A percentile compares a stretch with the other conserved stretches of the same genome.
Evolutionary conservation across 2,329 filamentous ascomycete genomes (phyloP).

Genomic region (Kalmusia sp.): DNA sequence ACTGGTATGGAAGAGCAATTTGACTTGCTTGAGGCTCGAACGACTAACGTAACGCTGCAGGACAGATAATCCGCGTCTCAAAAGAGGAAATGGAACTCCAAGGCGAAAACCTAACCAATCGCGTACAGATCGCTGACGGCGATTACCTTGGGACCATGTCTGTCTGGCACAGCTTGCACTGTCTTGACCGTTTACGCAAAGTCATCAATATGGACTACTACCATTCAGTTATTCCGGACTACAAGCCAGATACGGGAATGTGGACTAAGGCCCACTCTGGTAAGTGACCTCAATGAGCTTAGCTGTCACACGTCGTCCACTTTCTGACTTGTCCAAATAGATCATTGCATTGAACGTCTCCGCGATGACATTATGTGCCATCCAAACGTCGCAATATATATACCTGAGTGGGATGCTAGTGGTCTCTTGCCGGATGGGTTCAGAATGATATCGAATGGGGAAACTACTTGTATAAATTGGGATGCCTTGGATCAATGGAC

Average conservation of each 20-base stretch:
- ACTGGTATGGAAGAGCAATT: slow-evolving; percentile 1
- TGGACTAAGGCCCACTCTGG: slow-evolving; percentile 6
- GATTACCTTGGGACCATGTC: slow-evolving; percentile 7
- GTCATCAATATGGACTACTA: slow-evolving; percentile 8
- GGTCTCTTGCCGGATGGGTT: slow-evolving; percentile 2
- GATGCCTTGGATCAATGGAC: slow-evolving; percentile 4
- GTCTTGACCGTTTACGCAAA: slow-evolving; percentile 5
- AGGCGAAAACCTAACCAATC: slow-evolving; percentile 5
- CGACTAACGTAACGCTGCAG: background rate
- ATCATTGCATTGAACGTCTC: slow-evolving; percentile 12
- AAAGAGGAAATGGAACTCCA: slow-evolving; percentile 2
- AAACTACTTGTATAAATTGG: slow-evolving; percentile 8
- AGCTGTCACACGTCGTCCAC: background rate
- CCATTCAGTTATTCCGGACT: background rate
- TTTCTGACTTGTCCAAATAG: background rate
- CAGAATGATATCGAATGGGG: background rate
- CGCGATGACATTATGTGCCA: slow-evolving; percentile 9
- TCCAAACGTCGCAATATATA: slow-evolving; percentile 4
- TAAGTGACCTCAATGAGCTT: background rate
- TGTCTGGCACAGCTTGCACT: slow-evolving; percentile 10
- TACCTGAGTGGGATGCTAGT: slow-evolving; percentile 4
- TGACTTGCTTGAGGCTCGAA: background rate
- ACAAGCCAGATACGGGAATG: background rate
- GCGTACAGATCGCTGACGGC: slow-evolving; percentile 3
- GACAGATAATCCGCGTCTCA: slow-evolving; percentile 7